Evolutionary conservation across 257 asterid species (phyloP).

Genomic region (Solanum gracilifrons): DNA sequence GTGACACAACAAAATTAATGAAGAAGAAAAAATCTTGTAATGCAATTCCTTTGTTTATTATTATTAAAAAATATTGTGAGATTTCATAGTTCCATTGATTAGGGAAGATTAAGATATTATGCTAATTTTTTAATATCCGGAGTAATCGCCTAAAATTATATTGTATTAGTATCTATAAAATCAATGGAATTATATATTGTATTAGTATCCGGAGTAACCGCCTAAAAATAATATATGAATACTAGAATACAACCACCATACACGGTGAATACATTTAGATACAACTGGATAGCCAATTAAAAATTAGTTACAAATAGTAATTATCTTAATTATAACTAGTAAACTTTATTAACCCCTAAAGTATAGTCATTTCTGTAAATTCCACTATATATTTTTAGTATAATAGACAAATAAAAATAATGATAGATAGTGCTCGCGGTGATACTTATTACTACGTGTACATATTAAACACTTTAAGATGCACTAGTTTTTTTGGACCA

Average conservation of each 20-base stretch:
- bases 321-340: not conserved
- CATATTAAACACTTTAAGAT: not conserved
- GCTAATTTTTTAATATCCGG: no score
- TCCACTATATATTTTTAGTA: no score
- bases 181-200: no score
- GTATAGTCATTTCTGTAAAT: no score
- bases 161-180: no score
- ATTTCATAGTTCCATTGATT: no score
- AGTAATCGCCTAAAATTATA: not conserved
- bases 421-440: not conserved
- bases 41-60: not conserved
- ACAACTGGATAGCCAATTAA: not conserved
- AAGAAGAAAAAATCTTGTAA: not conserved
- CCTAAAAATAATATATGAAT: not conserved
- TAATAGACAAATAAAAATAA: not conserved
- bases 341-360: not conserved
- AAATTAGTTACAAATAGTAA: not conserved
- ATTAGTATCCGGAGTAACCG: not conserved
- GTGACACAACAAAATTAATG: not conserved
- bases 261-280: not conserved
- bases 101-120: not conserved
- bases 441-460: not conserved
- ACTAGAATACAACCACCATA: not conserved
- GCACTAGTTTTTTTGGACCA: not conserved
- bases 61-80: not conserved